phyloP scores from a whole-genome alignment of 140 eudicot species.

The Senecio squalidus region DNA sequence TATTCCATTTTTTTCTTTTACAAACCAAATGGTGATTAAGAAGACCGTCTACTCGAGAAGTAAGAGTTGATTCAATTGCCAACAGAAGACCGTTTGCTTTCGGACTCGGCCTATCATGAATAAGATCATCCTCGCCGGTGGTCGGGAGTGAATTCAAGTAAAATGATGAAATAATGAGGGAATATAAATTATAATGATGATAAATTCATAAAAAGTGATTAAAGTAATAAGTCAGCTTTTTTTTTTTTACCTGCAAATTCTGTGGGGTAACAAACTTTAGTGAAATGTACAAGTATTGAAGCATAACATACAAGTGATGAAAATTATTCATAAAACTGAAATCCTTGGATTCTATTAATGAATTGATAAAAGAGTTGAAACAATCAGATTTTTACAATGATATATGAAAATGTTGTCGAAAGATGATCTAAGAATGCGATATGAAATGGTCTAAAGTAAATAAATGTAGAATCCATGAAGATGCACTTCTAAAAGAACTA shows the following conservation, averaged over 20 bases:
- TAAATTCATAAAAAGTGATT: conserved; percentile 12
- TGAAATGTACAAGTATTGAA: not conserved
- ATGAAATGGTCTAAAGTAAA: not conserved
- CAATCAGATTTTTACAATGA: too few relatives aligned
- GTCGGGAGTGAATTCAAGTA: conserved; percentile 15
- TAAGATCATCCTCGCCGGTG: not conserved
- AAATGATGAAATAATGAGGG: conserved; percentile 23
- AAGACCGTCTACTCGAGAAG: too few relatives aligned
- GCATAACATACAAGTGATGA: too few relatives aligned
- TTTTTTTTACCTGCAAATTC: conserved; percentile 11
- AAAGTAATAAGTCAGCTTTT: too few relatives aligned
- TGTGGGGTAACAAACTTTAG: conserved; percentile 10
- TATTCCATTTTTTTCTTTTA: not conserved
- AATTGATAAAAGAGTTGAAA: too few relatives aligned
- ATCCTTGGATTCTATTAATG: conserved; percentile 14
- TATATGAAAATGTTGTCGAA: too few relatives aligned
- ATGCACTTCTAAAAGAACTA: conserved; percentile 11
- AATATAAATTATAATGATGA: conserved; percentile 16
- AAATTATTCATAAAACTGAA: too few relatives aligned
- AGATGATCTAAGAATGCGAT: not conserved
- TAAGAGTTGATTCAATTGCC: too few relatives aligned
- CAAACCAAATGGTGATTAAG: too few relatives aligned
- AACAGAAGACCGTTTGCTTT: too few relatives aligned
- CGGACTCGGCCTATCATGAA: too few relatives aligned
- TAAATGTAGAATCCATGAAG: not conserved